Conservation (phyloP, 2,329 filamentous ascomycete species). For the Cercospora zeina region DNA sequence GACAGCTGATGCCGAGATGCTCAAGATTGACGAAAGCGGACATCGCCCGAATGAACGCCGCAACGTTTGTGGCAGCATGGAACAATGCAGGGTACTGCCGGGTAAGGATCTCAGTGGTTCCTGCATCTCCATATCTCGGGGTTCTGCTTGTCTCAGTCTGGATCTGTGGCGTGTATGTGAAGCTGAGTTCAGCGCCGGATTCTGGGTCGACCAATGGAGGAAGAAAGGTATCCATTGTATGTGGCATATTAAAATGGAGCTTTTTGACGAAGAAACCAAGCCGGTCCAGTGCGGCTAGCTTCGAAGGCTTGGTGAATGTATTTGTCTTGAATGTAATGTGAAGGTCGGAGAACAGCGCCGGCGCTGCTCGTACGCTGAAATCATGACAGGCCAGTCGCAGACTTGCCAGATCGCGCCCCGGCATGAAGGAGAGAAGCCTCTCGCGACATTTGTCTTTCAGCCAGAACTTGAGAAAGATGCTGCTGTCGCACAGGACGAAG, state of each 20-base stretch:
- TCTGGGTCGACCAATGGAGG: conserved; percentile 78
- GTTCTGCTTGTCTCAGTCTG: conserved; percentile 55
- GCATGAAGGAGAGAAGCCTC: conserved; percentile 46
- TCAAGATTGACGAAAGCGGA: conserved; percentile 66
- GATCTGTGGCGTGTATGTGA: conserved; percentile 76
- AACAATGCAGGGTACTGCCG: conserved; percentile 87
- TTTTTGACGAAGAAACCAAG: conserved; percentile 78
- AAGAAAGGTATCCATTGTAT: conserved; percentile 75
- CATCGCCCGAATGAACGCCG: conserved; percentile 77
- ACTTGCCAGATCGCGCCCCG: conserved; percentile 46
- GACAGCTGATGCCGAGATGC: conserved; percentile 75
- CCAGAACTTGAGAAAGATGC: conserved; percentile 54
- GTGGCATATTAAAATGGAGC: conserved; percentile 74
- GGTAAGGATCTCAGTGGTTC: conserved; percentile 77
- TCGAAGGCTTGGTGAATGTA: conserved; percentile 72
- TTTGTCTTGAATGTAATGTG: conserved; percentile 70
- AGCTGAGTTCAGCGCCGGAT: conserved; percentile 75
- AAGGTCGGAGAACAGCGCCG: conserved; percentile 67
- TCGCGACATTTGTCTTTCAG: conserved; percentile 51
- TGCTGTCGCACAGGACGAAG: conserved; percentile 51
- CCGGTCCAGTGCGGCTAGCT: conserved; percentile 71
- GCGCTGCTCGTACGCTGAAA: conserved; percentile 69
- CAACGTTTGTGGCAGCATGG: conserved; percentile 83
- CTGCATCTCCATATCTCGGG: conserved; percentile 76
- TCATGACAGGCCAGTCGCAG: conserved; percentile 68